Base-by-base conservation (phyloP, 352 stramenopile genomes). In the Pythium sp. region DNA sequence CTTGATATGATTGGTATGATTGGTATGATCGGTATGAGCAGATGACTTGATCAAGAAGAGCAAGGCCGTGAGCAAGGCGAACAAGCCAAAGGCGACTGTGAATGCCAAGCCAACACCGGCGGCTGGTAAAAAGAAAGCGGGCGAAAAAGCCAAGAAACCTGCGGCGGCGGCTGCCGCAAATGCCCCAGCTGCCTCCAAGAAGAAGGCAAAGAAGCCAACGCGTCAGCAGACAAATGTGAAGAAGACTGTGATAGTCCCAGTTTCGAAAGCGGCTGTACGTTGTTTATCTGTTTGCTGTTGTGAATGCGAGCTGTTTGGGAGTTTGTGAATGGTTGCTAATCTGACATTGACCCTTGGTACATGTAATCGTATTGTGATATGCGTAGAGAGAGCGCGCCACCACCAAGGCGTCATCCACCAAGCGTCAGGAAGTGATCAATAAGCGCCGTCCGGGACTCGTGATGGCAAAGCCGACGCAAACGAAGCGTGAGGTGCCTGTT, bases 351-450 rank as follows among this genome's bases (percentile, higher is more conserved):
- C 1, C 4, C 14, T 7, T 47, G 12, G 5, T 6, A n/a, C 20
- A 18, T 11, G 22, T 9, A 49, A 49, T 22, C 5, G 18, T 20
- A 47, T n/a, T n/a, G 1, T 62, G 28, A 2, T 36, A 36, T 36
- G 24, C 18, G 20, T 58, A 85, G 77, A 69, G 72, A 41, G 72
- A 82, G 38, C 84, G 79, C 43, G 79, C 73, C 15, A 80, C 78
- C 60, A 76, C 70, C 11, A 75, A 76, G 18, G 79, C 75, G 59
- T 77, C 83, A 24, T 87, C 82, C 61, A 67, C 64, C 60, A 93
- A 93, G 73, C 75, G 85, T 18, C 83, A 90, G 68, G 72, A 79
- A 5, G 80, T 90, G 30, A 85, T 93, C 20, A 93, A 91, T 74
- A 90, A 87, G 71, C 83, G 80, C 20, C 85, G 82, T 36, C 62